Conservation (phyloP, 1,139 yeast species). For the Schwanniomyces etchellsii region DNA sequence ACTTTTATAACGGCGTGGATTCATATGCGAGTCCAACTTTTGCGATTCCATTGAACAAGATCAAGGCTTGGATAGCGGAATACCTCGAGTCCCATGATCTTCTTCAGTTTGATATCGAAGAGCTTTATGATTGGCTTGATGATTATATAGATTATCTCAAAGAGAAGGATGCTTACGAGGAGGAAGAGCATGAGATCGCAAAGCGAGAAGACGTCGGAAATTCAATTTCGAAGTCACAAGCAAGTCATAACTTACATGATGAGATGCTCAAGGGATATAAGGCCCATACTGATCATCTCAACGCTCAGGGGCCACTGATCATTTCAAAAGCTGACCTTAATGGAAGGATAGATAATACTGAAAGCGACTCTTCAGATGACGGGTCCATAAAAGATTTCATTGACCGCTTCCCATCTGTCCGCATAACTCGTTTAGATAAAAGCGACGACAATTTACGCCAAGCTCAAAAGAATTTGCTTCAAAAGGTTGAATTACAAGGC, state of each 20-base stretch:
- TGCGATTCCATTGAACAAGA: constrained; percentile 16
- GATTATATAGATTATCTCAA: constrained; percentile 37
- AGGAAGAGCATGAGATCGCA: constrained; percentile 1
- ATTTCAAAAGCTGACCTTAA: neutral
- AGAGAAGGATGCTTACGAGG: constrained; percentile 19
- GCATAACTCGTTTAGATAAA: too few species aligned
- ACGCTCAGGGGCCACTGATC: too few species aligned
- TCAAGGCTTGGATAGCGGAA: constrained; percentile 24
- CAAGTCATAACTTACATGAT: constrained; percentile 1
- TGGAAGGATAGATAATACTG: neutral
- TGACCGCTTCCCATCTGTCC: constrained; percentile 1
- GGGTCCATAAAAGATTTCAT: constrained; percentile 3
- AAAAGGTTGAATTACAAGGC: too few species aligned
- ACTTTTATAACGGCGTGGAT: constrained; percentile 33
- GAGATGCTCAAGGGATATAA: neutral
- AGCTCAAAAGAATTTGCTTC: too few species aligned
- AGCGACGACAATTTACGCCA: too few species aligned
- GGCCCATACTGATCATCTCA: neutral
- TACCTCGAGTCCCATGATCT: constrained; percentile 28
- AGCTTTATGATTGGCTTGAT: constrained; percentile 35
- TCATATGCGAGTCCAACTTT: constrained; percentile 16
- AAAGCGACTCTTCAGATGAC: too few species aligned
- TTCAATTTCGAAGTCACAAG: constrained; percentile 2
- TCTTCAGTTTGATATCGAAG: constrained; percentile 31
- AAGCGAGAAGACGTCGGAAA: neutral